Evolutionary conservation across 805 yeast species (phyloP).

Genomic region (Cyberlindnera petersonii): DNA sequence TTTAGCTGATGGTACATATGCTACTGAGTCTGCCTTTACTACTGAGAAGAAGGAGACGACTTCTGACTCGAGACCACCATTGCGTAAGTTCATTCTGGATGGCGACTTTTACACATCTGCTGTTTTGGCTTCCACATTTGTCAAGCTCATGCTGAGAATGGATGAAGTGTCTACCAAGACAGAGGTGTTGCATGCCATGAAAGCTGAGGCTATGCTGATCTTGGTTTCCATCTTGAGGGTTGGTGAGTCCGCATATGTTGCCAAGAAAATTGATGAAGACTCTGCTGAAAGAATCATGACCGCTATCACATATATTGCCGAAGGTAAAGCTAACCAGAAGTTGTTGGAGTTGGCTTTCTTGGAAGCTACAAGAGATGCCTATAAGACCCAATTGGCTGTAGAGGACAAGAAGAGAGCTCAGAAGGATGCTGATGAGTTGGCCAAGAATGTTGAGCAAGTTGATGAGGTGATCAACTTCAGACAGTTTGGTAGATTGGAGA

Average conservation of each 20-base stretch:
- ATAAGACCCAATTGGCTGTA: conserved; percentile 59
- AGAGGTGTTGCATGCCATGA: conserved; percentile 72
- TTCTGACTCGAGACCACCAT: conserved; percentile 54
- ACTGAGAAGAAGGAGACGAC: conserved; percentile 37
- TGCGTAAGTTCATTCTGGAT: conserved; percentile 73
- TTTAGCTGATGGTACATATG: conserved; percentile 98
- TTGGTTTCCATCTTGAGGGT: conserved; percentile 89
- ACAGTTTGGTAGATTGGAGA: conserved; percentile 55
- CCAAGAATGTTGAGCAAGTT: conserved; percentile 64
- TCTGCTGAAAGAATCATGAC: conserved; percentile 90
- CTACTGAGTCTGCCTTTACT: conserved; percentile 83
- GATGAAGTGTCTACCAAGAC: conserved; percentile 50
- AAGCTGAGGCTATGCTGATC: conserved; percentile 91
- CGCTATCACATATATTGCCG: conserved; percentile 77
- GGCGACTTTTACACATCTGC: conserved; percentile 93
- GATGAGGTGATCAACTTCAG: conserved; percentile 79
- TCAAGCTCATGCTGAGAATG: conserved; percentile 80
- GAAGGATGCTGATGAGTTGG: conserved; percentile 51
- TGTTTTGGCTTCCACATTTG: conserved; percentile 80
- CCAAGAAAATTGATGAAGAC: conserved; percentile 88
- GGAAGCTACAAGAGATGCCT: conserved; percentile 85
- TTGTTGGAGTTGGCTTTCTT: conserved; percentile 65
- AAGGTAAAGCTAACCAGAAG: conserved; percentile 45
- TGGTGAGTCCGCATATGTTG: conserved; percentile 68
- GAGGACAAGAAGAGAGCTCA: conserved; percentile 58